These are phyloP conservation scores for Pseudoscleropodium purum DNA, from an alignment of 225 moss, liverwort and hornwort species.

Conservation along the genomic window DNA sequence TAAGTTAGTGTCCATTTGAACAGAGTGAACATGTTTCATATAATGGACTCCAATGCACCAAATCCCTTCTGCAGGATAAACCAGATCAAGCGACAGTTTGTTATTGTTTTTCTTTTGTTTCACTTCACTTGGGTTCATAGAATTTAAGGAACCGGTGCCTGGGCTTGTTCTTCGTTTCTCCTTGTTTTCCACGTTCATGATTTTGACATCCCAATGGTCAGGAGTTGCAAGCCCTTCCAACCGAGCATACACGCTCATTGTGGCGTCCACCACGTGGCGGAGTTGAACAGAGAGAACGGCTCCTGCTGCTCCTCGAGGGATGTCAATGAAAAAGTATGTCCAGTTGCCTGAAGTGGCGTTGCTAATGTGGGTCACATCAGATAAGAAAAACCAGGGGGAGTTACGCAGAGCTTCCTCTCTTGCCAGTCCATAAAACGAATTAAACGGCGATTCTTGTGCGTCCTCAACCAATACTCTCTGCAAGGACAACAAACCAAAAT, in stretches of 20 bases:
- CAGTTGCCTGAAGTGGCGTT: slow-evolving; percentile 27
- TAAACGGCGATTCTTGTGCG: slow-evolving; percentile 54
- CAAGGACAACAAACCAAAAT: not conserved
- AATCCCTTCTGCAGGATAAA: slow-evolving; percentile 68
- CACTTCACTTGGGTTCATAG: not conserved
- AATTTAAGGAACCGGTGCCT: not conserved
- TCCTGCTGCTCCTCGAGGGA: slow-evolving; percentile 63
- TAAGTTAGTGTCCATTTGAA: not conserved
- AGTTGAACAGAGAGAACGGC: slow-evolving; percentile 53
- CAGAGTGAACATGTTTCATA: not conserved
- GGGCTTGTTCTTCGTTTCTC: not conserved
- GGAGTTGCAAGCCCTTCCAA: slow-evolving; percentile 49
- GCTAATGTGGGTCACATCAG: not conserved
- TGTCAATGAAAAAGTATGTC: slow-evolving; percentile 37
- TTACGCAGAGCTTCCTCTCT: not conserved
- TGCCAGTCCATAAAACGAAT: slow-evolving; percentile 49
- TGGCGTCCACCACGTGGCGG: slow-evolving; percentile 10
- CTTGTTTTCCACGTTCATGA: not conserved
- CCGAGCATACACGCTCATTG: slow-evolving; percentile 41
- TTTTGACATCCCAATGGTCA: slow-evolving; percentile 35
- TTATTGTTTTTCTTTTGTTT: not conserved
- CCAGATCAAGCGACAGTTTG: slow-evolving; percentile 28
- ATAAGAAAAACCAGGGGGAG: slow-evolving; percentile 44
- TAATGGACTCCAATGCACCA: slow-evolving; percentile 66
- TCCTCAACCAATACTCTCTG: slow-evolving; percentile 65